Evolutionary conservation across 106 monocot genomes (phyloP), one percentile per base, ranked within the genome.

Genomic region (Allium sativum): DNA sequence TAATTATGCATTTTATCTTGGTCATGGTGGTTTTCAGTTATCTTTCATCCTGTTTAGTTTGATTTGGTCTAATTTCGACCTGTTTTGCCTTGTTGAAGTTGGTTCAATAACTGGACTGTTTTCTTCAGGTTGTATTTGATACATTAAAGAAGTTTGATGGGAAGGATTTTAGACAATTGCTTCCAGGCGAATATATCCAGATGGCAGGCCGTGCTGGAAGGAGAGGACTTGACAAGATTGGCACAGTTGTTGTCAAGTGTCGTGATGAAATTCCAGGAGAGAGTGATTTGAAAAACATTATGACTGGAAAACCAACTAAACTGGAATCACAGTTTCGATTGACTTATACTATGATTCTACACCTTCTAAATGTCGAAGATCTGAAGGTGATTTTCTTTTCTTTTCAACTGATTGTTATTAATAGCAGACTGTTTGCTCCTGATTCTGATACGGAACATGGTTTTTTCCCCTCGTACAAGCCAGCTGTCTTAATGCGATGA

Each of bases 191-290:
- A 67, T 95, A 95, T 77, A 90, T 95, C 70, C 95, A 95, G 75
- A 95, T 95, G 95, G 95, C 95, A 43, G 95, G 95, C 2, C 95
- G 95, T 70, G 95, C 95, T 65, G 95, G 95, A 12, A 78, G 95
- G 62, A 81, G 95, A 75, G 95, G 95, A 13, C 68, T 95, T 21
- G 95, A 95, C 81, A 81, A 87, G 14, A 87, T 82, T 68, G 95
- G 95, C 58, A 95, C 95, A 14, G 95, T 95, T 11, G 69, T 90
- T 41, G 65, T 95, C 40, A 86, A 87, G 90, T 95, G 95, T 64
- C 95, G 82, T 69, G 95, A 95, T 73, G 90, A 95, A 64, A 78
- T 95, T 56, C 86, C 77, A 45, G 86, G 90, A 21, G 95, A 95
- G 64, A 87, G 84, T 56, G 86, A 81, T 59, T 71, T 95, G 66